Conservation (phyloP, 192 early-diverging fungal genomes). For the Podochytrium sp. region DNA sequence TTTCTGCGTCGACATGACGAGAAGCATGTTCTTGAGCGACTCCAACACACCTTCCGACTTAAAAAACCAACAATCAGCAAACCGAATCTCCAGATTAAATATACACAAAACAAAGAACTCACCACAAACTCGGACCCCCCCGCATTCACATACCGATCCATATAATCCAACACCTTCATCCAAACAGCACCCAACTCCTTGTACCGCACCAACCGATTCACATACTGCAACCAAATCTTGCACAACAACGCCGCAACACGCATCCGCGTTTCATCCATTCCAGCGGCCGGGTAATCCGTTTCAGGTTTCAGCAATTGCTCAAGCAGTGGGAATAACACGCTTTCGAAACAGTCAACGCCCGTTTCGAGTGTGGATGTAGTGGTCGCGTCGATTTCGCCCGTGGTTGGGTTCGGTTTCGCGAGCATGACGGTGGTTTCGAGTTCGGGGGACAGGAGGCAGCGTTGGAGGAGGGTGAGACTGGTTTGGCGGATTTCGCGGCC, state of each 20-base stretch:
- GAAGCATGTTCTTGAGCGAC: conserved; percentile 80
- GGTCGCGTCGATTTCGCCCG: conserved; percentile 6
- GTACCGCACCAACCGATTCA: conserved; percentile 56
- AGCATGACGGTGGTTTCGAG: conserved; percentile 35
- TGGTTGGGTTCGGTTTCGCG: conserved; percentile 22
- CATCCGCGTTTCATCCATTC: conserved; percentile 78
- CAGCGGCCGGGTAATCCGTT: conserved; percentile 59
- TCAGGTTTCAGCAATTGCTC: conserved; percentile 82
- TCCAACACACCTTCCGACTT: conserved; percentile 77
- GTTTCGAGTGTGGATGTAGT: conserved; percentile 28
- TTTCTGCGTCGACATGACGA: conserved; percentile 78
- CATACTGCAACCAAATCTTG: conserved; percentile 79
- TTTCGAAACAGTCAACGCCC: conserved; percentile 77
- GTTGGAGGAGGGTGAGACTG: conserved; percentile 82
- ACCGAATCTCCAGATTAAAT: conserved; percentile 48
- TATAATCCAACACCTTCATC: conserved; percentile 69
- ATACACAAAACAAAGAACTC: conserved; percentile 18
- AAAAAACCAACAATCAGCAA: neutral
- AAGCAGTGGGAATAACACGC: conserved; percentile 86
- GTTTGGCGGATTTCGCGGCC: conserved; percentile 80
- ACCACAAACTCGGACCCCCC: conserved; percentile 58
- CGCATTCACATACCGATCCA: conserved; percentile 64
- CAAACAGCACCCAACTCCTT: conserved; percentile 65
- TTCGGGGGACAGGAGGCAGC: conserved; percentile 69
- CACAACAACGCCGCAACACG: conserved; percentile 69